Base-by-base conservation (phyloP, 805 yeast species). In the Cyberlindnera euphorbiiphila region DNA sequence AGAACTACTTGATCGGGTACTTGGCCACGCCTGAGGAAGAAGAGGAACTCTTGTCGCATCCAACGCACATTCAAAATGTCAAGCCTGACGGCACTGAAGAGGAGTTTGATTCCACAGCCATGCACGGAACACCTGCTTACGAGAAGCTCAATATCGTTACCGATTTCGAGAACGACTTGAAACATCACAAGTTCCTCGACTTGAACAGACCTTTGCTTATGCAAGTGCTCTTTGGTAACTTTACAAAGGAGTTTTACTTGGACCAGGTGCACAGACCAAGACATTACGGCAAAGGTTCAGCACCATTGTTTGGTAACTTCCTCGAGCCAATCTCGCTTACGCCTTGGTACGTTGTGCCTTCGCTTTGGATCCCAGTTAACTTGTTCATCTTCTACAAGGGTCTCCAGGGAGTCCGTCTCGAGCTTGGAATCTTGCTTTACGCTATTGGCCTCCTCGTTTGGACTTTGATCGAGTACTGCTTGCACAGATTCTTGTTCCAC, bases 261-360 rank as follows among this genome's bases (percentile, higher is more conserved):
- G 96, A 88, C 59, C 97, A 93, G 64, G 93, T 93, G 29, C 98
- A 93, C 62, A 79, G 97, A 64, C 98, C 98, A 37, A 81, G 98
- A 59, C 98, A 93, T 62, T 93, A 89, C 59, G 98, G 98, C 48
- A 81, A 88, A 59, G 97, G 96, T 9, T 86, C 96, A 4, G 98
- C 98, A 10, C 96, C 89, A 6, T 60, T 93, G 37, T 93, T 93
- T 62, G 98, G 98, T 33, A 88, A 89, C 63, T 85, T 91, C 61
- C 67, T 93, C 43, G 98, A 93, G 64, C 97, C 97, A 5, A 57
- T 93, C 18, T 78, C 95, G 7, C 69, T 82, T 54, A 93, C 98
- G 4, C 82, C 97, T 10, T 93, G 98, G 98, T 93, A 80, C 74
- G 83, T 87, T 17, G 83, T 93, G 15, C 98, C 98, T 13, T 43